These are phyloP conservation scores for Penicillium waksmanii DNA, from an alignment of 495 filamentous ascomycete genomes.

Conservation along the genomic window DNA sequence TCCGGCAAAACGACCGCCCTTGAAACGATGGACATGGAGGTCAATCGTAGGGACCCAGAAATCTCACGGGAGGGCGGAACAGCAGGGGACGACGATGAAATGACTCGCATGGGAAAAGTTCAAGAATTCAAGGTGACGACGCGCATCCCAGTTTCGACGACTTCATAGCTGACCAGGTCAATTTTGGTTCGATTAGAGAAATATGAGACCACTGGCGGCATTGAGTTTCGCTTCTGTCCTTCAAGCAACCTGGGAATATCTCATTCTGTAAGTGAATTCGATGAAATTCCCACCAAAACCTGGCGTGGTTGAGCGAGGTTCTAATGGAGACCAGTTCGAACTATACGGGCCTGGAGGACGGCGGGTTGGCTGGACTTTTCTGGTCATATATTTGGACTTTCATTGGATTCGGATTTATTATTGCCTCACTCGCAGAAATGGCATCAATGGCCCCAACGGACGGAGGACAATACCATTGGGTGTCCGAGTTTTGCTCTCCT, in stretches of 20 bases:
- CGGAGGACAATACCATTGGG: conserved; percentile 13
- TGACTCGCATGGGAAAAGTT: conserved; percentile 31
- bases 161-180: conserved; percentile 2
- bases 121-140: conserved; percentile 27
- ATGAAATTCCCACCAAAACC: neutral
- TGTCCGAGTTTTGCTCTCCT: conserved; percentile 13
- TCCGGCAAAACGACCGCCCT: conserved; percentile 1
- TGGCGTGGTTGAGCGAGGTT: neutral
- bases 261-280: conserved; percentile 20
- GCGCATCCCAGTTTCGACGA: neutral
- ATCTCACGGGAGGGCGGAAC: neutral
- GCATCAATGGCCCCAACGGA: conserved; percentile 32
- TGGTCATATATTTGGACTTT: conserved; percentile 37
- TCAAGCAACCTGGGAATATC: conserved; percentile 31
- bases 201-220: conserved; percentile 27
- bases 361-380: conserved; percentile 26
- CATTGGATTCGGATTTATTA: conserved; percentile 35
- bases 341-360: conserved; percentile 19
- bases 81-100: conserved; percentile 15
- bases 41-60: neutral
- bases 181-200: conserved; percentile 7
- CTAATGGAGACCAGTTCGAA: conserved; percentile 10
- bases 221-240: conserved; percentile 29
- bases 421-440: conserved; percentile 41
- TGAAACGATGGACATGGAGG: conserved; percentile 10